These are phyloP conservation scores for Podila epicladia DNA, from an alignment of 192 early-diverging fungal species.

Conservation along the genomic window DNA sequence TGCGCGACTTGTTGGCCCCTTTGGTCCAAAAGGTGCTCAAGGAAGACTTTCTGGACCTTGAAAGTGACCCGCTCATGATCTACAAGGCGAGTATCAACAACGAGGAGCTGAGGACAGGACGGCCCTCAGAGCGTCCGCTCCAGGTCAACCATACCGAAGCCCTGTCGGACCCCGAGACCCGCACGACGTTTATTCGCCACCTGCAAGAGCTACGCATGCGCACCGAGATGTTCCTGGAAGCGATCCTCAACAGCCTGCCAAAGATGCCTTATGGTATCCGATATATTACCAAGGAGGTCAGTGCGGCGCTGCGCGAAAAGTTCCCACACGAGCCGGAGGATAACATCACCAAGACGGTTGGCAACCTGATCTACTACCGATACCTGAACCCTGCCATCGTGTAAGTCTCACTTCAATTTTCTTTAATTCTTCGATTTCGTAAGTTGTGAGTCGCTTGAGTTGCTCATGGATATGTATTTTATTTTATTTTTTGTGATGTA, in stretches of 20 bases:
- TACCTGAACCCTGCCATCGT: slow-evolving; percentile 99
- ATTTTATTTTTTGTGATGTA: slow-evolving; percentile 30
- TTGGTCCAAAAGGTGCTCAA: slow-evolving; percentile 83
- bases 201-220: slow-evolving; percentile 81
- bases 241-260: slow-evolving; percentile 82
- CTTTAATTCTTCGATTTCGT: not conserved
- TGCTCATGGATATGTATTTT: slow-evolving; percentile 4
- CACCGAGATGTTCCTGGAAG: slow-evolving; percentile 85
- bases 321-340: slow-evolving; percentile 85
- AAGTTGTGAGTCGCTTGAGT: not conserved
- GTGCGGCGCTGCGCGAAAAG: slow-evolving; percentile 76
- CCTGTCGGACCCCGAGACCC: slow-evolving; percentile 80
- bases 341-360: slow-evolving; percentile 88
- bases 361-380: slow-evolving; percentile 97
- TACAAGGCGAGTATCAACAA: slow-evolving; percentile 88
- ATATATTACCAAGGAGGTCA: slow-evolving; percentile 93
- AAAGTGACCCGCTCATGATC: slow-evolving; percentile 91
- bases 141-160: slow-evolving; percentile 87
- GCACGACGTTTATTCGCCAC: slow-evolving; percentile 72
- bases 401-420: slow-evolving; percentile 49
- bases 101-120: slow-evolving; percentile 90
- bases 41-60: slow-evolving; percentile 84
- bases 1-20: slow-evolving; percentile 85
- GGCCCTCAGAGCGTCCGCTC: slow-evolving; percentile 76
- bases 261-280: slow-evolving; percentile 96